Evolutionary conservation across 169 alveolate genomes (phyloP), one percentile per base, ranked within the genome.

Genomic region (Cryptosporidium tyzzeri): DNA sequence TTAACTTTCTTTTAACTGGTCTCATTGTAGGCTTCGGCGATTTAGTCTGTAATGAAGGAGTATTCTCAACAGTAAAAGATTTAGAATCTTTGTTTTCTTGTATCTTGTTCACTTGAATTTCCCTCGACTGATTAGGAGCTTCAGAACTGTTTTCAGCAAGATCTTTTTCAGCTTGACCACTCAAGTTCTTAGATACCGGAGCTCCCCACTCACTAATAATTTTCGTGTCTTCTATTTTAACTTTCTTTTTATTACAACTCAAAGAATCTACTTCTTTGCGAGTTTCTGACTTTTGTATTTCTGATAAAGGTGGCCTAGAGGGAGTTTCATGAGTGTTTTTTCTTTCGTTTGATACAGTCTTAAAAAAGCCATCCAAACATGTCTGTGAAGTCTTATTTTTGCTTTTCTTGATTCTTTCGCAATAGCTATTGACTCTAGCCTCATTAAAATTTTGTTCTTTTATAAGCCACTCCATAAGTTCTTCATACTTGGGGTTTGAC

Each of bases 371-470:
- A 44, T 80, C 89, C 23, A 80, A 45, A 48, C 80, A 62, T 48
- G 89, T 80, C 33, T 80, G 89, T 7, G 89, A 69, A 41, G 89
- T 62, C 44, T 80, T 80, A 23, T 65, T 45, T 67, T 39, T 80
- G 50, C 80, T 62, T 29, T 80, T 80, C 75, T 37, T 80, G 9
- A 80, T 80, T 44, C 89, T 37, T 41, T 59, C 75, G 26, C 89
- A 80, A 62, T 80, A 80, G n/a, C 37, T 80, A 2, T 7, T n/a
- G 16, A 94, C 97, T 53, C 97, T 74, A 6, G 91, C 89, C 67
- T 93, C 95, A 41, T 86, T 85, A 69, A 94, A 94, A 87, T 93
- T 87, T 74, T 95, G 94, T 50, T 94, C 95, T 67, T 91, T 71
- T 18, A 95, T 92, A 65, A 95, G 86, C 86, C 95, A 95, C 62